Base-by-base conservation (phyloP, 2,329 filamentous ascomycete species). In the Aspergillus oerlinghausenensis region DNA sequence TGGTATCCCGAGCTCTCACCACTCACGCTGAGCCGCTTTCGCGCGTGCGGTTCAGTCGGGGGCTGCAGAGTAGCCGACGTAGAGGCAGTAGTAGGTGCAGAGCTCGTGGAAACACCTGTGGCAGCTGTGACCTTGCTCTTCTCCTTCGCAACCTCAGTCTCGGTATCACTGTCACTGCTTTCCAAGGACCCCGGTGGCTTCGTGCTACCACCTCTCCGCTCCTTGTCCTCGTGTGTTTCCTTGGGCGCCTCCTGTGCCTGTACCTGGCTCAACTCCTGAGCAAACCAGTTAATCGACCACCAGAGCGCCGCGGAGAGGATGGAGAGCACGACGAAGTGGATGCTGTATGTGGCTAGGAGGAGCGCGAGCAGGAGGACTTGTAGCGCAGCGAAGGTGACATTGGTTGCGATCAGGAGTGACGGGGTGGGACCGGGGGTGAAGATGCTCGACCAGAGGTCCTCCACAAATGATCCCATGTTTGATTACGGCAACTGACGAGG, bases 201-300 rank as follows among this genome's bases (percentile, higher is more conserved):
- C 56, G 63, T 67, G 64, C 58, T 63, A 65, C 63, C 56, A 63
- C 63, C 58, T 56, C 59, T 49, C 50, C 55, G 45, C 48, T 45
- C 35, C 23, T 61, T 55, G 14, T 26, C 59, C 52, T 64, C 63
- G 63, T 65, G 73, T 66, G 72, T 74, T 65, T 67, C 70, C 66
- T 73, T 75, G 69, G 79, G 71, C 58, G 70, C 67, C 61, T 78
- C 73, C 61, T 73, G 79, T 19, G 79, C 79, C 61, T 82, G 79
- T 64, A 80, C 78, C 65, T 80, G 75, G 29, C 73, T 70, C 52
- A 87, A 73, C 69, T 87, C 93, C 49, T 77, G 77, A 55, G 90
- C 92, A 70, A 99, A 97, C 94, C 94, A 99, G 82, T 97, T 97
- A 77, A 97, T 92, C 56, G 89, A 85, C 79, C 84, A 92, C 94